Conservation (phyloP, 805 yeast genomes). For the Debaryomyces castellii region DNA sequence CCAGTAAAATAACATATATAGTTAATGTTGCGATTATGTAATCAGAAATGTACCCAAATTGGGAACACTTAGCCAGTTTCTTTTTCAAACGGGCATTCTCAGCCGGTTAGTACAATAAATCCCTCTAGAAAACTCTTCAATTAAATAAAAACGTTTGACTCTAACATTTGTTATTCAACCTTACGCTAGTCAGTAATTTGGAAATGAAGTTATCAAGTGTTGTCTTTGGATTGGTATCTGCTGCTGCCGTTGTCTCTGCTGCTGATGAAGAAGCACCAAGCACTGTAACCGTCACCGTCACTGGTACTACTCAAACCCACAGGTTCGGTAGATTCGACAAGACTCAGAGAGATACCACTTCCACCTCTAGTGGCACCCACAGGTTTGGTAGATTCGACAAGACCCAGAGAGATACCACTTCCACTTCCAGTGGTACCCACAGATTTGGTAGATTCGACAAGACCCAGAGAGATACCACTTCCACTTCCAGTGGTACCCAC, state of each 20-base stretch:
- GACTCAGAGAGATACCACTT: constrained; percentile 29
- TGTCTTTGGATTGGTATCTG: constrained; percentile 40
- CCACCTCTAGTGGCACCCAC: constrained; percentile 24
- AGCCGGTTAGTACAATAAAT: constrained; percentile 4
- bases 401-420: constrained; percentile 28
- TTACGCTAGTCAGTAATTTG: neutral
- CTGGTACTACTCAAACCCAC: constrained; percentile 45
- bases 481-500: constrained; percentile 41
- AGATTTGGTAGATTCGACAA: constrained; percentile 31
- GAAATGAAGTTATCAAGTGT: constrained; percentile 45
- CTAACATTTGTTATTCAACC: neutral
- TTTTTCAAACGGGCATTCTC: neutral
- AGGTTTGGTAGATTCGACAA: constrained; percentile 31
- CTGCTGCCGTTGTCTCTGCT: constrained; percentile 24
- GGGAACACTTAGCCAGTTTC: neutral
- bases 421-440: constrained; percentile 23
- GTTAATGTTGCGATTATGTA: neutral
- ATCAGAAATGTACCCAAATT: neutral
- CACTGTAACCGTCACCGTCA: constrained; percentile 32
- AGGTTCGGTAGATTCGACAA: constrained; percentile 57
- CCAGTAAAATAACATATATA: neutral
- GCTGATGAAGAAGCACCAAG: constrained; percentile 17
- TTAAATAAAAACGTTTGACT: neutral
- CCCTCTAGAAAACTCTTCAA: constrained; percentile 6
- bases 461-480: constrained; percentile 21